Base-by-base conservation (phyloP, 805 yeast species). In the Saccharomycopsis selenospora region DNA sequence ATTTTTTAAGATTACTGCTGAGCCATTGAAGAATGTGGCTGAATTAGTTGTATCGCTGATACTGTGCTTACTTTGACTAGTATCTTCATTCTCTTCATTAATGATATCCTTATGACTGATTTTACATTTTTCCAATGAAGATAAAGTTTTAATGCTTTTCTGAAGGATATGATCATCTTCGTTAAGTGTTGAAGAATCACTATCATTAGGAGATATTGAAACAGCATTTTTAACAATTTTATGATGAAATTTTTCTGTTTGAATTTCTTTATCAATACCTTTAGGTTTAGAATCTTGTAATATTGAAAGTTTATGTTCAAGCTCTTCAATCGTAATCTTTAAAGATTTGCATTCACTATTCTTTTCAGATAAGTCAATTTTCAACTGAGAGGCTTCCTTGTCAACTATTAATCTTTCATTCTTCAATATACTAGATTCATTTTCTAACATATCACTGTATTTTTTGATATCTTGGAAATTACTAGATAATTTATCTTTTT, bases 311-410 rank as follows among this genome's bases (percentile, higher is more conserved):
- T 20, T 43, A 4, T 18, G 24, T 17, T 28, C 48, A 47, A 58
- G 57, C 17, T 50, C 58, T 2, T 51, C 56, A 5, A 48, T 47
- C 4, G 51, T 52, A n/a, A 51, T 64, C 6, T 47, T 58, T 14
- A 45, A 36, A 4, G 42, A 44, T 2, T 45, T 66, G 10, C 56
- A 52, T 13, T 64, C 65, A 2, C 52, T 63, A 1, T 11, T 56
- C 30, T 58, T 48, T 44, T 66, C 54, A 25, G 66, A 53, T 14
- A 46, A 25, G 4, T 45, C 43, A 10, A 5, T 14, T 11, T 42
- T 23, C 20, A 25, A 30, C 6, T 13, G 3, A 14, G 18, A 4
- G 17, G 24, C 43, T 14, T 40, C 43, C 10, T 33, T 33, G 38
- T 33, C 38, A 33, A 33, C 20, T 14, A 33, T 33, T 6, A 33